Evolutionary conservation across 805 yeast genomes (phyloP).

Genomic region (Sporopachydermia lactativora): DNA sequence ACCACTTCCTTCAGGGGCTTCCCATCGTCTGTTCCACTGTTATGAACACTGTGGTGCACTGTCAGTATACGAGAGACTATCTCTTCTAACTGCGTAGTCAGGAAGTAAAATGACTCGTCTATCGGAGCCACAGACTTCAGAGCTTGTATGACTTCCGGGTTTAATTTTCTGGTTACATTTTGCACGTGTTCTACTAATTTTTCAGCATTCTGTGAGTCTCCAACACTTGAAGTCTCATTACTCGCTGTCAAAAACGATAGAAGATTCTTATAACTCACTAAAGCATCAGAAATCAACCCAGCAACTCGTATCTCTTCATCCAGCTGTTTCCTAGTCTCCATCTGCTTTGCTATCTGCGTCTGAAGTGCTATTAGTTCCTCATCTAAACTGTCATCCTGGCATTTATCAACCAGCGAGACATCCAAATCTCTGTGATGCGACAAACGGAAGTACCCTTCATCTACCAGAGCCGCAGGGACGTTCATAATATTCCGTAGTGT

Average conservation of each 20-base stretch:
- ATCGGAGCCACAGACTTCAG: constrained; percentile 28
- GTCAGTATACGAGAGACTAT: background rate
- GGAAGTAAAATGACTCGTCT: constrained; percentile 31
- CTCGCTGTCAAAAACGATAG: constrained; percentile 7
- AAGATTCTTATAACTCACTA: constrained; percentile 11
- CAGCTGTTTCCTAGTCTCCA: constrained; percentile 10
- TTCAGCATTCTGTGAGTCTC: constrained; percentile 7
- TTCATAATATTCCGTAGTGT: constrained; percentile 61
- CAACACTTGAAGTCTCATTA: constrained; percentile 5
- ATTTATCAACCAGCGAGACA: constrained; percentile 3
- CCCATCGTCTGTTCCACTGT: background rate
- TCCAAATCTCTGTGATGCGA: constrained; percentile 44
- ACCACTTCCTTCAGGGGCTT: background rate
- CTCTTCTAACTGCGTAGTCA: constrained; percentile 22
- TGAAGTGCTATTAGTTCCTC: constrained; percentile 8
- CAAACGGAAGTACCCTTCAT: constrained; percentile 51
- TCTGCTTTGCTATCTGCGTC: constrained; percentile 13
- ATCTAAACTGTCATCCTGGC: constrained; percentile 19
- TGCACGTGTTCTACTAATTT: background rate
- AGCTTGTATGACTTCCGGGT: constrained; percentile 14
- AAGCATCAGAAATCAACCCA: constrained; percentile 13
- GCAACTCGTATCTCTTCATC: constrained; percentile 12
- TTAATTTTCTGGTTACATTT: constrained; percentile 6
- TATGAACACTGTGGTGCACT: background rate
- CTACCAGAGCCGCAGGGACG: constrained; percentile 51